Evolutionary conservation across 2,329 filamentous ascomycete species (phyloP).

Genomic region (Blastomyces parvus): DNA sequence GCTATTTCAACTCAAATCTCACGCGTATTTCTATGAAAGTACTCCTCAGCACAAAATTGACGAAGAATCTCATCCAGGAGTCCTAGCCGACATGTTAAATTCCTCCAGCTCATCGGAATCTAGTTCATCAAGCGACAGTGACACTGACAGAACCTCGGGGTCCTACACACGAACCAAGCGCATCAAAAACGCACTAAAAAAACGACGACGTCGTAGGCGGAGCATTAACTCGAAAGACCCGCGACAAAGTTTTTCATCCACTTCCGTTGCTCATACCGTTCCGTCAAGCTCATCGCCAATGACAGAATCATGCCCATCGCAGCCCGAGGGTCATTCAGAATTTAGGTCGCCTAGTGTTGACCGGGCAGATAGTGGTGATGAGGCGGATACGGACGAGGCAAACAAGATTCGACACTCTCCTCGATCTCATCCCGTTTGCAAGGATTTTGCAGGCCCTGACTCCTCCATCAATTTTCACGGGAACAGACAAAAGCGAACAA

Average conservation of each 20-base stretch:
- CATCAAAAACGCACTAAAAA: constrained; percentile 65
- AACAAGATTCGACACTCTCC: constrained; percentile 19
- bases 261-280: constrained; percentile 36
- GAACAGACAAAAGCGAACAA: constrained; percentile 31
- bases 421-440: constrained; percentile 23
- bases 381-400: constrained; percentile 44
- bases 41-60: constrained; percentile 90
- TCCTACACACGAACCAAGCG: constrained; percentile 60
- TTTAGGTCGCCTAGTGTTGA: neutral
- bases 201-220: constrained; percentile 64
- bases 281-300: constrained; percentile 16
- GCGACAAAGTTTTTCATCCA: constrained; percentile 34
- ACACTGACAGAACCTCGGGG: constrained; percentile 58
- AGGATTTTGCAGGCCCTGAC: constrained; percentile 33
- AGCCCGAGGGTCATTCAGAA: neutral
- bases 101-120: constrained; percentile 50
- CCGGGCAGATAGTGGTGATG: constrained; percentile 41
- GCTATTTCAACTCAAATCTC: constrained; percentile 83
- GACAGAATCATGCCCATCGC: constrained; percentile 6
- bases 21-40: constrained; percentile 84
- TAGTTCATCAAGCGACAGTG: constrained; percentile 45
- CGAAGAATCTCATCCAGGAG: constrained; percentile 77
- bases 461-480: neutral
- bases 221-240: constrained; percentile 61
- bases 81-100: constrained; percentile 72